Evolutionary conservation across 2,329 filamentous ascomycete genomes (phyloP).

Genomic region (Microascus cirrosus): DNA sequence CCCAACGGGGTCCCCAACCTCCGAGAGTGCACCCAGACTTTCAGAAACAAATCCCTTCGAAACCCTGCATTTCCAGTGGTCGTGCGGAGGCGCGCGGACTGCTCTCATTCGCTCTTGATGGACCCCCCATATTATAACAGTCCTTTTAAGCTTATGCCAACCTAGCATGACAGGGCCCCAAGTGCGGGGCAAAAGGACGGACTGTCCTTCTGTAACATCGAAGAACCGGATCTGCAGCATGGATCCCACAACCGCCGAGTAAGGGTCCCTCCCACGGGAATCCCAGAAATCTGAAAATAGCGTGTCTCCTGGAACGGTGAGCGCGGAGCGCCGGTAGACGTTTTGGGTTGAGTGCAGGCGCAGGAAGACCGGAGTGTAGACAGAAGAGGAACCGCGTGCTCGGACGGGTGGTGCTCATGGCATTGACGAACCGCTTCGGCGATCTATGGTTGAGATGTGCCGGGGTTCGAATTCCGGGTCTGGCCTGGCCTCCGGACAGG

Average conservation of each 20-base stretch:
- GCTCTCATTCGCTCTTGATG: no score
- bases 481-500: not conserved
- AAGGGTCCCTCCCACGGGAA: not conserved
- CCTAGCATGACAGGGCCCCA: not conserved
- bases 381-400: not conserved
- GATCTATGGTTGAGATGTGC: not conserved
- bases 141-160: not conserved
- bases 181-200: not conserved
- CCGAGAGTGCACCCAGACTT: no score
- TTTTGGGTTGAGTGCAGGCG: not conserved
- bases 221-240: not conserved
- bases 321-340: no score
- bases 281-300: not conserved
- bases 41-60: no score
- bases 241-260: not conserved
- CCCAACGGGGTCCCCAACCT: no score
- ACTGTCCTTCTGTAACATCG: not conserved
- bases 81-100: no score
- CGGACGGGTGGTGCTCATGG: not conserved
- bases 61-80: no score
- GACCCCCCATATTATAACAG: not conserved
- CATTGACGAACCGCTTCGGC: not conserved
- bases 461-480: not conserved
- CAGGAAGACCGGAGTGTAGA: not conserved
- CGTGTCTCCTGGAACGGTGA: not conserved